Evolutionary conservation across 805 yeast genomes (phyloP), one percentile per base, ranked within the genome.

Genomic region (Ogataea henricii): DNA sequence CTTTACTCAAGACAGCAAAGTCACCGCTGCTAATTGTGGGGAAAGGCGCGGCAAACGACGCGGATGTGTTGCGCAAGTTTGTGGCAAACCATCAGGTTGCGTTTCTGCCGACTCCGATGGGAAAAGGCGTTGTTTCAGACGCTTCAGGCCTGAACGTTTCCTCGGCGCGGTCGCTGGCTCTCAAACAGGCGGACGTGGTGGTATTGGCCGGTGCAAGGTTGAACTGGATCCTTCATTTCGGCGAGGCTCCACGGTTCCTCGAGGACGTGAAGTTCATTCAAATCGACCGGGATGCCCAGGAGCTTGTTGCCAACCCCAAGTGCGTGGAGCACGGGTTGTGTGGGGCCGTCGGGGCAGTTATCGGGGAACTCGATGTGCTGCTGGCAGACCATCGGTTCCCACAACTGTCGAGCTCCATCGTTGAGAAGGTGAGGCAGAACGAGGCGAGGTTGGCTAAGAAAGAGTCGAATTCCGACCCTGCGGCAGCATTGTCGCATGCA

Each of bases 21-120:
- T 66, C 63, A 10, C 85, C 89, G 1, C 65, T 85, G 33, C 65
- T 84, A 12, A 72, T 85, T 6, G 58, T 85, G 9, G 91, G 91
- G 3, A 85, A 85, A 63, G 89, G 89, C 3, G 77, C 85, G 2
- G 77, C 85, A 0, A 71, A 76, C 48, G 40, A 55, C 6, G 67
- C 70, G 1, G 63, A 64, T 30, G 58, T 62, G 2, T 49, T 84
- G 7, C 62, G 76, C 1, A 33, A 53, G 0, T 70, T 85, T 42
- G 71, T 84, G 16, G 43, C 60, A 5, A 30, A 45, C 1, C 76
- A 79, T 43, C 57, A 67, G 8, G 42, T 84, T 1, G 79, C 85
- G 1, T 85, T 85, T 54, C 58, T 85, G 41, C 88, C 90, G 8
- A 84, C 90, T 0, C 89, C 91, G 3, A 85, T 85, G 91, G 91